Evolutionary conservation across 1,284 basidiomycete species (phyloP), one percentile per base, ranked within the genome.

Genomic region (Trichosporon ovoides): DNA sequence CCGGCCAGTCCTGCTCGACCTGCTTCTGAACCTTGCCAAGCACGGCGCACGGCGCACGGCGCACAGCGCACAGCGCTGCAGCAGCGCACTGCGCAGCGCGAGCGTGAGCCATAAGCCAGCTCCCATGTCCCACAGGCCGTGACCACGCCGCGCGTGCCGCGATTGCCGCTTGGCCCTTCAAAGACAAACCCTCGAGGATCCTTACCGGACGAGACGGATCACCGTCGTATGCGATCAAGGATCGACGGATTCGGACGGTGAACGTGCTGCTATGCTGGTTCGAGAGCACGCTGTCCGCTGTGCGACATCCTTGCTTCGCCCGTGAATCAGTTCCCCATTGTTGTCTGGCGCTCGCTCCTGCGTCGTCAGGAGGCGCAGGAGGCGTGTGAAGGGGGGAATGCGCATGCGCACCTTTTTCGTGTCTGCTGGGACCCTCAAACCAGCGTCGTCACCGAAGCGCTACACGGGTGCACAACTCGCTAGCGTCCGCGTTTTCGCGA

Each of bases 321-420:
- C 28, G 28, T 31, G 28, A 31, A 31, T 31, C 5, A 31, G 9
- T 37, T 35, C 40, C 14, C 24, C 14, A n/a, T 18, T 24, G 16
- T 14, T 48, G 22, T n/a, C 16, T 48, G 24, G 43, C 35, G 16
- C 16, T 13, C 35, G 16, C 16, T 37, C 28, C 43, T 48, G 24
- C 43, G 43, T 48, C 16, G 43, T 31, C 22, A 48, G 43, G 43
- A 31, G 28, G 28, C 28, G 24, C 43, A 16, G 11, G 24, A 48
- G 43, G 24, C 24, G 28, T 48, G 16, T 31, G 28, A 31, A 31
- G 24, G 28, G 43, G 40, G 43, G 24, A 48, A 48, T 31, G 43
- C 43, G 43, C 43, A 48, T 48, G 43, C 43, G 28, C 43, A 16
- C 43, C 24, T 28, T 48, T 48, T 48, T 48, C 43, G 22, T 28